Evolutionary conservation across 441 rosid genomes (phyloP).

Genomic region (Gossypium gossypioides): DNA sequence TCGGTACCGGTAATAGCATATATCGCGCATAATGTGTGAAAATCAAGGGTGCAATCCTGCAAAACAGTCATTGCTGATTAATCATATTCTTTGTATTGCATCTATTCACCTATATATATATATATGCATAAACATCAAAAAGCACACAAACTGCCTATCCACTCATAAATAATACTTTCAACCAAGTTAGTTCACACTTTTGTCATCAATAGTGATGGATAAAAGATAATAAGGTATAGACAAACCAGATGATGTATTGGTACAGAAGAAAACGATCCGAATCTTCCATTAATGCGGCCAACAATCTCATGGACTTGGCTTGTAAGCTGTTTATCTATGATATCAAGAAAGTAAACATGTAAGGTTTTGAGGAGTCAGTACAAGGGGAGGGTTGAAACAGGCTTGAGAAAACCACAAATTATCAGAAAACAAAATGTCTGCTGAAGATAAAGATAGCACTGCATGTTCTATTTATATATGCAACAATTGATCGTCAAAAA

Average conservation of each 20-base stretch:
- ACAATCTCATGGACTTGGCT: conserved; percentile 80
- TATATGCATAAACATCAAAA: no score
- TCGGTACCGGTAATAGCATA: conserved; percentile 64
- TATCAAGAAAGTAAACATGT: neutral
- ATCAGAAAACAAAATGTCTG: no score
- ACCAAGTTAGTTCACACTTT: no score
- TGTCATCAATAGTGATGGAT: no score
- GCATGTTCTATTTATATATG: no score
- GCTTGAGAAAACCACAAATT: no score
- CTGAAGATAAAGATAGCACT: neutral
- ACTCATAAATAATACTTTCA: no score
- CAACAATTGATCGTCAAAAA: no score
- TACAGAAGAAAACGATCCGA: conserved; percentile 62
- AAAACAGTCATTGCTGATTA: neutral
- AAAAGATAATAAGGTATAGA: conserved; percentile 8
- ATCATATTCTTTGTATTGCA: no score
- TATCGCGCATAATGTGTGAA: conserved; percentile 55
- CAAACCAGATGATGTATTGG: conserved; percentile 74
- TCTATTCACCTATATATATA: no score
- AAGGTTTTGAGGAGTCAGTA: neutral
- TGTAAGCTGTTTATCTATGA: conserved; percentile 56
- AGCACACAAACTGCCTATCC: no score
- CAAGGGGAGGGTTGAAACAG: neutral
- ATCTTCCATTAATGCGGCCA: conserved; percentile 73
- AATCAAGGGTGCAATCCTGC: conserved; percentile 73